Percentiles rank a stretch among this genome's conserved stretches.
Conservation (phyloP, 192 early-diverging fungal species). For the Podila verticillata region DNA sequence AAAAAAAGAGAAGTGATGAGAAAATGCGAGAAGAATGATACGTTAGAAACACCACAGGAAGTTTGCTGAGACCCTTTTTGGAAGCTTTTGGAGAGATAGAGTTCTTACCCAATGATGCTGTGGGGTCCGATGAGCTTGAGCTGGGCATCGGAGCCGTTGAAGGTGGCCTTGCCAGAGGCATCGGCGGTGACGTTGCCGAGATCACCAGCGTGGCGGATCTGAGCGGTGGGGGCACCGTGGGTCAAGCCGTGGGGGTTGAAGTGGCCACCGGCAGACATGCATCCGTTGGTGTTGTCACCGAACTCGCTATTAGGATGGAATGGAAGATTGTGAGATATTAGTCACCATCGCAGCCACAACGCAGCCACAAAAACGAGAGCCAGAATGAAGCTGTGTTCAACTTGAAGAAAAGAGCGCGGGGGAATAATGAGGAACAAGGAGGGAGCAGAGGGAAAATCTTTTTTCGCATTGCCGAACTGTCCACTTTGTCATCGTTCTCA, state of each 20-base stretch:
- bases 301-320: slow-evolving; percentile 61
- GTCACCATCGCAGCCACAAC: too few species aligned
- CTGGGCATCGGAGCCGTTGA: slow-evolving; percentile 65
- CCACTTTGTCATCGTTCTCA: slow-evolving; percentile 8
- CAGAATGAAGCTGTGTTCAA: neutral
- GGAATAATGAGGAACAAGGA: too few species aligned
- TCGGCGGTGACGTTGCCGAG: slow-evolving; percentile 83
- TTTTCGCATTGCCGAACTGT: neutral
- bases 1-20: slow-evolving; percentile 9
- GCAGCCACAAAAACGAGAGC: too few species aligned
- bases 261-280: slow-evolving; percentile 87
- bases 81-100: neutral
- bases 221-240: slow-evolving; percentile 80
- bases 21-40: neutral
- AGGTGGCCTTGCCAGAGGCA: slow-evolving; percentile 62
- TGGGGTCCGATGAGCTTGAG: slow-evolving; percentile 79
- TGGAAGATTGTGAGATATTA: too few species aligned
- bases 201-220: slow-evolving; percentile 87
- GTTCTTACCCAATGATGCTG: slow-evolving; percentile 76
- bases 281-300: slow-evolving; percentile 85
- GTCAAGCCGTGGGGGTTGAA: slow-evolving; percentile 83
- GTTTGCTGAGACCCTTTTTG: neutral
- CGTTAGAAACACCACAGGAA: slow-evolving; percentile 1
- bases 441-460: neutral
- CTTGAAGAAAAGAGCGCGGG: neutral